Conservation (phyloP, 2,329 filamentous ascomycete genomes). For the Aspergillus transmontanensis region DNA sequence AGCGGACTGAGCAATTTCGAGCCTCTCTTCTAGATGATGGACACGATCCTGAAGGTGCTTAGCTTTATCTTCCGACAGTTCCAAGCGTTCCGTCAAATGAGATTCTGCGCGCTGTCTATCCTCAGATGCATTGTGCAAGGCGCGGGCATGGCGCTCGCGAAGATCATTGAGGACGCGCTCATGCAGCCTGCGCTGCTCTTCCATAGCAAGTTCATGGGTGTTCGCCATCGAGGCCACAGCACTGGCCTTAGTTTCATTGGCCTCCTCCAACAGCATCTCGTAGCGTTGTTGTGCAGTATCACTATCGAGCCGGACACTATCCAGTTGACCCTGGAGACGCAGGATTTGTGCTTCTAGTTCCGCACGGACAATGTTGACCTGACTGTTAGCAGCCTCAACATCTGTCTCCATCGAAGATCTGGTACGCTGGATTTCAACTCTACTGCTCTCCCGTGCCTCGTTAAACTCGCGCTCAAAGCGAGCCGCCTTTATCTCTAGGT, state of each 20-base stretch:
- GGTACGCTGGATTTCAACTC: conserved; percentile 78
- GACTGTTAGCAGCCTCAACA: conserved; percentile 79
- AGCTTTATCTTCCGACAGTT: conserved; percentile 79
- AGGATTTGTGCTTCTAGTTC: conserved; percentile 79
- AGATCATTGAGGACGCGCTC: conserved; percentile 75
- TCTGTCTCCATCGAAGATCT: conserved; percentile 78
- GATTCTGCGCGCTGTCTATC: conserved; percentile 80
- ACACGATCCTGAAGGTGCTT: conserved; percentile 86
- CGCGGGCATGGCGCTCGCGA: conserved; percentile 72
- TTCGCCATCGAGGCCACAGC: conserved; percentile 58
- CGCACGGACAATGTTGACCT: conserved; percentile 79
- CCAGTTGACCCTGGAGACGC: conserved; percentile 72
- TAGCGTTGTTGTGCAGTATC: conserved; percentile 79
- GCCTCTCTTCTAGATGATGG: conserved; percentile 81
- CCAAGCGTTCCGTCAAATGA: conserved; percentile 78
- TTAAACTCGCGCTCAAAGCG: conserved; percentile 80
- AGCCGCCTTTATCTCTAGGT: conserved; percentile 68
- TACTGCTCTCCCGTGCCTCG: conserved; percentile 77
- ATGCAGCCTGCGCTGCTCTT: conserved; percentile 65
- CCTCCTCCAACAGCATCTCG: conserved; percentile 83
- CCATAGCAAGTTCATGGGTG: conserved; percentile 55
- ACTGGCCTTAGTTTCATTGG: conserved; percentile 67
- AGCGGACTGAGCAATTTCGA: conserved; percentile 86
- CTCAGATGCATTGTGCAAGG: conserved; percentile 72
- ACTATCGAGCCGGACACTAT: conserved; percentile 74